Base-by-base conservation (phyloP, 2,329 filamentous ascomycete genomes). In the Pseudopyricularia cyperi region DNA sequence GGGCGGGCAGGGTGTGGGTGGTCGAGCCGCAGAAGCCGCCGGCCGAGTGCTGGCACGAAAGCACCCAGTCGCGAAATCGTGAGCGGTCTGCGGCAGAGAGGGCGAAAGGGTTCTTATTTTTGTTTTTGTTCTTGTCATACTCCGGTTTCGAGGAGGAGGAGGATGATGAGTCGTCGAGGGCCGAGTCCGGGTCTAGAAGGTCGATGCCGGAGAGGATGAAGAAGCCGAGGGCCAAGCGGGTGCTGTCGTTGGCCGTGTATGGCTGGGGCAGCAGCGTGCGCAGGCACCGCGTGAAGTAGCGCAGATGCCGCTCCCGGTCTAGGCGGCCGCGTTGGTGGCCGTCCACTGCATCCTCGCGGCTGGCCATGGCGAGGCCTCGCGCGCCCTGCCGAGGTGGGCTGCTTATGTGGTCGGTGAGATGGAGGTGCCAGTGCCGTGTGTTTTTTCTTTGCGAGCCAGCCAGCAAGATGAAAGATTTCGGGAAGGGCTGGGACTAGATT, bases 1-100 rank as follows among this genome's bases (percentile, higher is more conserved):
- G 26, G 1, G 54, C 50, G 1, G 71, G 70, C n/a, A 70, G 63
- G 17, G 69, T 57, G 74, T 94, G 65, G 67, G 77, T 87, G 2
- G 90, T 85, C 56, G 87, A 89, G 39, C 89, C 90, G 57, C 87
- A 84, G 68, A 98, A 97, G 15, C 93, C 93, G 28, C 93, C 93
- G 34, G 79, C 73, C 0, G 87, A 83, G 59, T 95, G 86, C 66
- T 96, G 91, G 62, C 90, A 89, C 44, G 76, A 75, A 55, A 97
- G 85, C 46, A 97, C 81, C 89, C 91, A 97, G 55, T 80, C 69
- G n/a, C 76, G 73, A 46, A 80, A 67, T 3, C 62, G 62, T 5
- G 62, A 59, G 48, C 75, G 71, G 47, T 76, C 72, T 9, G 64
- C 57, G 1, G 69, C 39, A 1, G 70, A 63, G n/a, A 79, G 64